phyloP scores from a whole-genome alignment of 2,329 filamentous ascomycete genomes.

The Venturia carpophila region DNA sequence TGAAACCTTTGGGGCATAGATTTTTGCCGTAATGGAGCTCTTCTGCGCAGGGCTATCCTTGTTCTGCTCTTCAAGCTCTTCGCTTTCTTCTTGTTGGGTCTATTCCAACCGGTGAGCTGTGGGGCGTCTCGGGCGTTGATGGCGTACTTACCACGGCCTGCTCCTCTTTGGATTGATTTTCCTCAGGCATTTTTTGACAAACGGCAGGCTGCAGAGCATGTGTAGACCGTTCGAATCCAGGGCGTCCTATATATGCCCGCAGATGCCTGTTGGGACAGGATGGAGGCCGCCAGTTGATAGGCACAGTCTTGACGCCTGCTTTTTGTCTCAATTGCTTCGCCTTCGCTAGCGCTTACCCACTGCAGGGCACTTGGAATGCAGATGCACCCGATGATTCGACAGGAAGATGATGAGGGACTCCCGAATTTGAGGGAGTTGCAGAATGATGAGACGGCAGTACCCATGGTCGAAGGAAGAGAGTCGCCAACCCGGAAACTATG shows the following conservation, averaged over 20 bases:
- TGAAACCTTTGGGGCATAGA: neutral
- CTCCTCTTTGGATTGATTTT: neutral
- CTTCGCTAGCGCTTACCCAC: neutral
- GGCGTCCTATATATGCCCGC: neutral
- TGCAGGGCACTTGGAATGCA: too few relatives aligned
- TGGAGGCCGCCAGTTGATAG: neutral
- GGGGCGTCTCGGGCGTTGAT: neutral
- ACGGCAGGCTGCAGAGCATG: too few relatives aligned
- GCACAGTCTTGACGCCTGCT: neutral
- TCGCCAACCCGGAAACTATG: too few relatives aligned
- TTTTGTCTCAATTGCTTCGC: neutral
- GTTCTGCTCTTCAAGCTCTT: neutral
- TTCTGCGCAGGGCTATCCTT: neutral
- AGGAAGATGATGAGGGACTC: neutral
- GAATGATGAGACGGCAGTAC: too few relatives aligned
- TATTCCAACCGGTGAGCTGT: neutral
- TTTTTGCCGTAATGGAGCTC: neutral
- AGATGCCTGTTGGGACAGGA: neutral
- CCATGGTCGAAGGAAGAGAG: too few relatives aligned
- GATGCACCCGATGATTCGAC: too few relatives aligned
- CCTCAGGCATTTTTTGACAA: neutral
- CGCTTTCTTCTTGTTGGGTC: neutral
- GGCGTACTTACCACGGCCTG: neutral
- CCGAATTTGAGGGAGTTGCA: too few relatives aligned
- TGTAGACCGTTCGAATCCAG: neutral